phyloP scores from a whole-genome alignment of 2,329 filamentous ascomycete genomes.

The Chaetomium sp. region DNA sequence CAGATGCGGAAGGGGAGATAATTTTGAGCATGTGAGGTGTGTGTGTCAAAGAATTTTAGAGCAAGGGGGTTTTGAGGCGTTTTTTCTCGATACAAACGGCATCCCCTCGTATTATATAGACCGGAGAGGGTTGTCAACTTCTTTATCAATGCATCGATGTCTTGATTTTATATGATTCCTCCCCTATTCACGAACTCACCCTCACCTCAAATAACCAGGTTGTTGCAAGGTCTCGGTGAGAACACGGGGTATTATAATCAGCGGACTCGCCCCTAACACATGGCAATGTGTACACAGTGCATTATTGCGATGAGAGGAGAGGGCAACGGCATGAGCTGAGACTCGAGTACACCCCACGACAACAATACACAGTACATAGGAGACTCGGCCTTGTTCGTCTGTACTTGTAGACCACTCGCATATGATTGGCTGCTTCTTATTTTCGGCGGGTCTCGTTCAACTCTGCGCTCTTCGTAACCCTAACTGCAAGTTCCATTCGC shows the following conservation, averaged over 20 bases:
- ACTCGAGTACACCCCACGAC: too few species aligned
- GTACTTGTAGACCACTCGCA: background rate
- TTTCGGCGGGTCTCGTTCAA: conserved; percentile 18
- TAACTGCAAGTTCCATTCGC: conserved; percentile 11
- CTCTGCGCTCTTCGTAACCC: background rate
- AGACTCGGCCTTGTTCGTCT: background rate
- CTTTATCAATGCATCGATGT: background rate
- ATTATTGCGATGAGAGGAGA: background rate
- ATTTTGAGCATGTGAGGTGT: background rate
- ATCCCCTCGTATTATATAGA: conserved; percentile 6
- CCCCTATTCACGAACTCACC: background rate
- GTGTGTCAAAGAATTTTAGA: background rate
- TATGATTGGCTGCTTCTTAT: conserved; percentile 14
- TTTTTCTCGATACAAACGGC: background rate
- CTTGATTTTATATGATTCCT: background rate
- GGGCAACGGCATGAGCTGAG: background rate
- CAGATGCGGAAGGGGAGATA: conserved; percentile 82
- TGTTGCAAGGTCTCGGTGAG: background rate
- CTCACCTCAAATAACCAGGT: background rate
- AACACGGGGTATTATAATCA: background rate
- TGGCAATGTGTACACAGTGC: too few species aligned
- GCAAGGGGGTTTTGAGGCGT: background rate
- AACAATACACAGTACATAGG: too few species aligned
- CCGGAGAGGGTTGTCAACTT: background rate
- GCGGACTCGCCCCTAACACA: too few species aligned